Conservation (phyloP, 2,329 filamentous ascomycete genomes). For the Byssoonygena ceratinophila region DNA sequence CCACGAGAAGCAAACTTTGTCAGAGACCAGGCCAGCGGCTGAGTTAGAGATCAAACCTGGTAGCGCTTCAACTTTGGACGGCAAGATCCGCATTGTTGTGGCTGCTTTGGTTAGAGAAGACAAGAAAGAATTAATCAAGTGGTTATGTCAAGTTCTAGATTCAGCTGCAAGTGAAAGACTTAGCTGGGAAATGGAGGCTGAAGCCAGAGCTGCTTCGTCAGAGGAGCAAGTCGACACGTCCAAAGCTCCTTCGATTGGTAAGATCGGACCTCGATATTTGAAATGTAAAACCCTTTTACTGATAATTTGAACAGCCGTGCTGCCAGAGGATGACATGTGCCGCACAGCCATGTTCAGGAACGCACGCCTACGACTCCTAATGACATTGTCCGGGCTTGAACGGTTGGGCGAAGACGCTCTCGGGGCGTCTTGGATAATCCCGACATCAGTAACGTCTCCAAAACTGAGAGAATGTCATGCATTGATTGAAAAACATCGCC, state of each 20-base stretch:
- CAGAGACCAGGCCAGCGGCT: conserved; percentile 59
- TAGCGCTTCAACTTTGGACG: conserved; percentile 50
- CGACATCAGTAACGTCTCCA: conserved; percentile 52
- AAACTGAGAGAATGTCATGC: conserved; percentile 59
- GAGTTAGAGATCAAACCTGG: conserved; percentile 72
- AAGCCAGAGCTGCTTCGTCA: conserved; percentile 44
- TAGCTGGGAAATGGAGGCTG: conserved; percentile 64
- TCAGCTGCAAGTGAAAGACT: conserved; percentile 62
- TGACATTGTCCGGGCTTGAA: conserved; percentile 63
- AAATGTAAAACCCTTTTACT: background rate
- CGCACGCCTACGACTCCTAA: conserved; percentile 71
- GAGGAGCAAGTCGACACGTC: conserved; percentile 22
- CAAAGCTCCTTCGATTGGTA: conserved; percentile 35
- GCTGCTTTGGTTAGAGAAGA: conserved; percentile 69
- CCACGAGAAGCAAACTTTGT: conserved; percentile 65
- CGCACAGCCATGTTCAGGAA: conserved; percentile 78
- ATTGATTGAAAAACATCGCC: conserved; percentile 65
- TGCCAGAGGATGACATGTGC: conserved; percentile 54
- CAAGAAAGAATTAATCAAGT: conserved; percentile 63
- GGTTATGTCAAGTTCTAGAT: conserved; percentile 63
- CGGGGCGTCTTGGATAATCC: conserved; percentile 69
- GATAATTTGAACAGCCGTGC: conserved; percentile 41
- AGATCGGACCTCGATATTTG: conserved; percentile 23
- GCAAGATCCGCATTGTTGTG: conserved; percentile 70
- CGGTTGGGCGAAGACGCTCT: conserved; percentile 60